A percentile compares a stretch with the other conserved stretches of the same genome.
Conservation (phyloP, 1,284 basidiomycete genomes). For the Vanrija humicola region DNA sequence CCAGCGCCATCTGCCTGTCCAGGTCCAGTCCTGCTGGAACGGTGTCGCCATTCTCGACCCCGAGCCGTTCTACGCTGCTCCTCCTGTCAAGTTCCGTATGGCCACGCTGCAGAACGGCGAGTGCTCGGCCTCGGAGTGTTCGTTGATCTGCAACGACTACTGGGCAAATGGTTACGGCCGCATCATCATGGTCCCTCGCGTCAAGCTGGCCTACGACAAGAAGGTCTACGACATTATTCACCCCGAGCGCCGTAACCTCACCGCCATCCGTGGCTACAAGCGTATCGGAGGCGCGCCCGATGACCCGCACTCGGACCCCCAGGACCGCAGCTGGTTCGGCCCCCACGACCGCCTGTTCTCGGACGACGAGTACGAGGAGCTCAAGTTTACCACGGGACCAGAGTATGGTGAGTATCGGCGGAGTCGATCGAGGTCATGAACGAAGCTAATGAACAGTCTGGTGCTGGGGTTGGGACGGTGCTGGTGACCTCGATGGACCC, state of each 20-base stretch:
- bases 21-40: constrained; percentile 96
- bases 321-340: constrained; percentile 88
- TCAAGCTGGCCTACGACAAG: constrained; percentile 91
- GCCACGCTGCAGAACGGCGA: constrained; percentile 71
- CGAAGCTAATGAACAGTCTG: constrained; percentile 59
- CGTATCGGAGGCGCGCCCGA: constrained; percentile 87
- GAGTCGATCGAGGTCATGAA: not conserved
- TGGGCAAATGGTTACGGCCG: constrained; percentile 88
- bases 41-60: constrained; percentile 90
- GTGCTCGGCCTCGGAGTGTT: constrained; percentile 89
- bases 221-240: constrained; percentile 91
- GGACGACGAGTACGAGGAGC: constrained; percentile 70
- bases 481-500: constrained; percentile 88
- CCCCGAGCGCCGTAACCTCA: constrained; percentile 78
- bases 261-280: constrained; percentile 85
- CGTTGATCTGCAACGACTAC: constrained; percentile 85
- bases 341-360: constrained; percentile 90
- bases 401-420: constrained; percentile 63
- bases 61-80: constrained; percentile 81
- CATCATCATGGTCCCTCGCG: constrained; percentile 92
- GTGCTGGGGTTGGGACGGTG: constrained; percentile 99
- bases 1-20: constrained; percentile 83
- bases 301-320: constrained; percentile 87
- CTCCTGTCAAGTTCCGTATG: constrained; percentile 89
- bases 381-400: constrained; percentile 77